Evolutionary conservation across 2,329 filamentous ascomycete genomes (phyloP).

Genomic region (Alternaria triticimaculans): DNA sequence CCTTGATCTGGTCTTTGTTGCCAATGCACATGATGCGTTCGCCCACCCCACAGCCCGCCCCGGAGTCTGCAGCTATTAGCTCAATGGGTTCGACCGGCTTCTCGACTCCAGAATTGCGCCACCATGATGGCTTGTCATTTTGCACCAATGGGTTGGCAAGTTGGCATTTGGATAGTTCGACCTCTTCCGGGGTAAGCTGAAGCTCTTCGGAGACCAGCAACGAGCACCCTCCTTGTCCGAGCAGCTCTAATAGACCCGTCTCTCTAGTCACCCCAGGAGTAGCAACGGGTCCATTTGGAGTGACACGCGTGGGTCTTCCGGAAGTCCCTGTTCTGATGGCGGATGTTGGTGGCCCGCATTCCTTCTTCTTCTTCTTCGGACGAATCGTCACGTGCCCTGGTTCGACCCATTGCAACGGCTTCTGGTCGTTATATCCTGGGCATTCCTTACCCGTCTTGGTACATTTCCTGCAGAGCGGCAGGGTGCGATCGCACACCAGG

Average conservation of each 20-base stretch:
- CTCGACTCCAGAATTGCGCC: neutral
- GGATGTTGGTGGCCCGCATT: neutral
- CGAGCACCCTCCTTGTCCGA: neutral
- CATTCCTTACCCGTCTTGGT: slow-evolving; percentile 28
- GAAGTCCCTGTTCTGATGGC: neutral
- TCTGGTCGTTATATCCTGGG: slow-evolving; percentile 33
- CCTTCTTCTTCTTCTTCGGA: slow-evolving; percentile 5
- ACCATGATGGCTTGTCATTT: neutral
- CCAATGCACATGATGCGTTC: neutral
- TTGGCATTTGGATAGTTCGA: neutral
- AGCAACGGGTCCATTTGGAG: neutral
- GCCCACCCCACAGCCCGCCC: neutral
- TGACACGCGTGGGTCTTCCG: neutral
- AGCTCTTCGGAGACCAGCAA: neutral
- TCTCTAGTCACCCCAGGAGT: neutral
- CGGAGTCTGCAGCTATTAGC: neutral
- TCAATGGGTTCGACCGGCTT: neutral
- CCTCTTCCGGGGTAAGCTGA: neutral
- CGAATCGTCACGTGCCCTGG: slow-evolving; percentile 30
- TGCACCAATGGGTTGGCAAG: neutral
- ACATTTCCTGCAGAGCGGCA: slow-evolving; percentile 35
- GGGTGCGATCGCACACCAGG: slow-evolving; percentile 34
- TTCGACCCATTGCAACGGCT: slow-evolving; percentile 35
- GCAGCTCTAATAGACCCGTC: neutral
- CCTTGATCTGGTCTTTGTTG: neutral